Evolutionary conservation across 768 basidiomycete genomes (phyloP).

Genomic region (Leccinum uliginosum): DNA sequence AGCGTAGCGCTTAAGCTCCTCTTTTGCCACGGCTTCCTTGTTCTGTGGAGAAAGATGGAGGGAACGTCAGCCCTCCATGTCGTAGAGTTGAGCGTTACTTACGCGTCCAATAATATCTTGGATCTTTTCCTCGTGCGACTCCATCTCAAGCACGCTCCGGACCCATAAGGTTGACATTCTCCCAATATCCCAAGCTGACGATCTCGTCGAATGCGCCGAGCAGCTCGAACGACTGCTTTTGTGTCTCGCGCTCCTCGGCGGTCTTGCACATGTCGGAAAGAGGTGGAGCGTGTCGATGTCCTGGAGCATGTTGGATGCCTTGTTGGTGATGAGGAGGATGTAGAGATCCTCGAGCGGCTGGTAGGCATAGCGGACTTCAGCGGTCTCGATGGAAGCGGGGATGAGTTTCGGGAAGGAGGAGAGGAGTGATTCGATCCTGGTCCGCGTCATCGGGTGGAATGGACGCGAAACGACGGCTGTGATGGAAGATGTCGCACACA

Average conservation of each 20-base stretch:
- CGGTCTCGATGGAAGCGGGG: constrained; percentile 89
- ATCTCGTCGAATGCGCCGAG: constrained; percentile 96
- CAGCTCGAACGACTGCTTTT: constrained; percentile 90
- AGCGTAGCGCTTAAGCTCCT: constrained; percentile 95
- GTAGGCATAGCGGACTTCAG: constrained; percentile 95
- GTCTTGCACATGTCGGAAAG: constrained; percentile 84
- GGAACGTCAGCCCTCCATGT: too few species aligned
- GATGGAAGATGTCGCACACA: background rate
- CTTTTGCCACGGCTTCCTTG: constrained; percentile 98
- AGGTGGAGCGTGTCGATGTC: constrained; percentile 96
- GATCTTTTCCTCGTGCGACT: constrained; percentile 90
- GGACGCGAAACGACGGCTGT: constrained; percentile 93
- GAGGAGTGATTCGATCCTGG: constrained; percentile 91
- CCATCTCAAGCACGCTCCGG: constrained; percentile 78
- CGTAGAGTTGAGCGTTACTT: constrained; percentile 22
- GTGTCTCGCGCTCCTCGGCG: constrained; percentile 85
- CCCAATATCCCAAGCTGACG: constrained; percentile 82
- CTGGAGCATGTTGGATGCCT: too few species aligned
- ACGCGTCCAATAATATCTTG: constrained; percentile 97
- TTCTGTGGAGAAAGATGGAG: constrained; percentile 48
- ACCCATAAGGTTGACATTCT: constrained; percentile 73
- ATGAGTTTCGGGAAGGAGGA: constrained; percentile 98
- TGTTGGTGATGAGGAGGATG: constrained; percentile 96
- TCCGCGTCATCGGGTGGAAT: constrained; percentile 90
- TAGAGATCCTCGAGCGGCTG: constrained; percentile 96